Conservation (phyloP, 257 asterid genomes). For the Leptodermis oblonga region DNA sequence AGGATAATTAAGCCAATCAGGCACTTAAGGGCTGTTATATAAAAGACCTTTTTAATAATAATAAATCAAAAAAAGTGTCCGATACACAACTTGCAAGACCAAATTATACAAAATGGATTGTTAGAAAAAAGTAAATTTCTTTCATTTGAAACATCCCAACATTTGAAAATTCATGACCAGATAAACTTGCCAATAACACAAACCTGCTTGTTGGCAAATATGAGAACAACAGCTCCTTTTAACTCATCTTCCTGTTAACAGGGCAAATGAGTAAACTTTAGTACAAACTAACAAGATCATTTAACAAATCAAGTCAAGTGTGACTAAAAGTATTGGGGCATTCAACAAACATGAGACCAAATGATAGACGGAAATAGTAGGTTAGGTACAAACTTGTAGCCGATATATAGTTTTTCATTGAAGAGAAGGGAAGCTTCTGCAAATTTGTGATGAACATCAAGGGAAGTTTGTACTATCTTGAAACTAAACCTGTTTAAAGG, state of each 20-base stretch:
- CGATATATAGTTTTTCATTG: neutral
- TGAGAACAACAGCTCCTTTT: conserved; percentile 49
- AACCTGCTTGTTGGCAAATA: conserved; percentile 50
- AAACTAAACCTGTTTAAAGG: neutral
- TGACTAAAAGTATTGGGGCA: neutral
- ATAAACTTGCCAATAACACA: neutral
- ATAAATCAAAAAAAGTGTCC: neutral
- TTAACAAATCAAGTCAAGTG: neutral
- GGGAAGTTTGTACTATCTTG: neutral
- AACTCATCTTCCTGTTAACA: conserved; percentile 44
- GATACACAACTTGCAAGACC: neutral
- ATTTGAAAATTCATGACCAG: neutral
- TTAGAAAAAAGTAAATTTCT: neutral
- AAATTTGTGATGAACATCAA: neutral
- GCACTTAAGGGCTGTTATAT: neutral
- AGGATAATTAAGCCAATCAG: no score
- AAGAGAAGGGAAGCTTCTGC: neutral
- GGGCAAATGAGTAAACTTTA: neutral
- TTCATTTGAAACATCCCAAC: neutral
- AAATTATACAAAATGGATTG: neutral
- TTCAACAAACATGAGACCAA: neutral
- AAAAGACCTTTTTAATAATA: neutral
- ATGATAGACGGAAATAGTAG: neutral
- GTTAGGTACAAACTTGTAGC: neutral
- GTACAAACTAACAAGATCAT: neutral